Base-by-base conservation (phyloP, 177 flowering plant species). In the Vitis hybrid region DNA sequence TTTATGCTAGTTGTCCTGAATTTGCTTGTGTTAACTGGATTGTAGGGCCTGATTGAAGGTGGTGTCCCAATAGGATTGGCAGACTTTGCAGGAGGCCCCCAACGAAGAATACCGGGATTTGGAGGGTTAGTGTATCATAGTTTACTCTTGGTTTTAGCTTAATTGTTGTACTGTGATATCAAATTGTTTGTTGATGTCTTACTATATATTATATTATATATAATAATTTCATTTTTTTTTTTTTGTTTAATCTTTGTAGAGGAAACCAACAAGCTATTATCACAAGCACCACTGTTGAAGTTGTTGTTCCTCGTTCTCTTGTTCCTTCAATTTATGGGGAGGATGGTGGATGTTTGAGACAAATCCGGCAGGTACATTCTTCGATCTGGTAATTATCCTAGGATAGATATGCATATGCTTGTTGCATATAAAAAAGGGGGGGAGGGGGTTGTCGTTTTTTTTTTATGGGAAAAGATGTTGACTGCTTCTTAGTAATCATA, bases 281-380 rank as follows among this genome's bases (percentile, higher is more conserved):
- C 71, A 93, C 98, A 19, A 91, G 80, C 85, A 91, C 98, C 13
- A 91, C 94, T 67, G 85, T 95, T 62, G 96, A 95, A 85, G 98
- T 93, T 39, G 85, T 86, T 70, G 98, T 95, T 79, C 99, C 99
- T 75, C 82, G 89, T 58, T 76, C 91, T 59, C 65, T 90, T 74
- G 88, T 95, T 72, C 94, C 98, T 73, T 74, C 76, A 48, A 87
- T 95, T 22, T 82, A 86, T 82, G 98, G 99, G 70, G 99, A 93
- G 79, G 89, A 84, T 70, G 99, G 98, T 71, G 85, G 81, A 56
- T 90, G 91, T 77, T 72, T 95, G 76, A 87, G 83, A 68, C 86
- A 88, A 78, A 88, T 95, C 29, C 85, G 90, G 22, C 87, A 91
- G 98, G 98, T 93, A 73, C 45, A 22, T 63, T 68, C 2, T 60